Evolutionary conservation across 1,284 basidiomycete species (phyloP).

Genomic region (Papiliotrema terrestris): DNA sequence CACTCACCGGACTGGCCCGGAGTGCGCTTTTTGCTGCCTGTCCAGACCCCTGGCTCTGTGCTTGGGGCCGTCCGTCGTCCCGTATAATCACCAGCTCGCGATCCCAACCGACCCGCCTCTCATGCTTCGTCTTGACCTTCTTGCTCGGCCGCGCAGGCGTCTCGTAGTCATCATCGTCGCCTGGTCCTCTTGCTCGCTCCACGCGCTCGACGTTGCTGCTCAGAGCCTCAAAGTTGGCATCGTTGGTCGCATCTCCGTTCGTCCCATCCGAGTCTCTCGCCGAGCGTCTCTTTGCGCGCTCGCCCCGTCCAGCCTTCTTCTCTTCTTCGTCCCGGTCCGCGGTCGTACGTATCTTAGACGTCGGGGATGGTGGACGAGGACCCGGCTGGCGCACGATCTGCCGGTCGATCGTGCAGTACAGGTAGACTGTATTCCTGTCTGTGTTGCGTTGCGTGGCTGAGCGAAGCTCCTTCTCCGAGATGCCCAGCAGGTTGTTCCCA

Average conservation of each 20-base stretch:
- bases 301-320: constrained; percentile 58
- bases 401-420: constrained; percentile 43
- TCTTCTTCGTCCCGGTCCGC: constrained; percentile 69
- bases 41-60: neutral
- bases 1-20: neutral
- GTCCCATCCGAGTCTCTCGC: constrained; percentile 51
- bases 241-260: constrained; percentile 51
- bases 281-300: constrained; percentile 61
- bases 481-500: constrained; percentile 1
- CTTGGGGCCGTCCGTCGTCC: constrained; percentile 16
- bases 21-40: neutral
- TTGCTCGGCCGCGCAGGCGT: constrained; percentile 54
- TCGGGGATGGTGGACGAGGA: constrained; percentile 70
- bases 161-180: constrained; percentile 77
- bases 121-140: constrained; percentile 26
- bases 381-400: constrained; percentile 65
- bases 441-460: constrained; percentile 42
- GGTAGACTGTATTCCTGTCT: constrained; percentile 41
- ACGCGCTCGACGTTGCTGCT: constrained; percentile 14
- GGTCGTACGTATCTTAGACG: constrained; percentile 66
- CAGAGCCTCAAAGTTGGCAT: constrained; percentile 1
- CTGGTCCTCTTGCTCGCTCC: constrained; percentile 55
- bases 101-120: constrained; percentile 74
- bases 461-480: constrained; percentile 44
- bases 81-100: constrained; percentile 54